Evolutionary conservation across 805 yeast genomes (phyloP).

Genomic region (Candida qinlingensis): DNA sequence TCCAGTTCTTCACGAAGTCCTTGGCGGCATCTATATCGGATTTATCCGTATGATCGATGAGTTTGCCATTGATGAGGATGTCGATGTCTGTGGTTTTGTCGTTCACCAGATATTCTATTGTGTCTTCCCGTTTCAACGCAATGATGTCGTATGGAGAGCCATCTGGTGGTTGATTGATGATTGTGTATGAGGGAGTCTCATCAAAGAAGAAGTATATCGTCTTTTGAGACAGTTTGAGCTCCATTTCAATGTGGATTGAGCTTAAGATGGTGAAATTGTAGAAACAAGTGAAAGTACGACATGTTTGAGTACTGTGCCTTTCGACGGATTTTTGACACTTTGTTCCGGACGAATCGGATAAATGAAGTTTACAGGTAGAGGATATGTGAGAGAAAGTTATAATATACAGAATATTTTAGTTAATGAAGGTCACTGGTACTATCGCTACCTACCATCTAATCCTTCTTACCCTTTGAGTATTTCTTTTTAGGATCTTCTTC

Average conservation of each 20-base stretch:
- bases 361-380: background rate
- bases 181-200: conserved; percentile 4
- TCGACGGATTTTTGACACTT: no score
- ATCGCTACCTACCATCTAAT: background rate
- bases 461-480: conserved; percentile 2
- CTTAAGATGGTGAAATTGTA: background rate
- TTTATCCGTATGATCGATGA: conserved; percentile 1
- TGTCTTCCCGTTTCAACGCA: background rate
- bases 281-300: no score
- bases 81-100: conserved; percentile 5
- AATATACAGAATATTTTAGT: background rate
- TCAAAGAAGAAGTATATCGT: conserved; percentile 7
- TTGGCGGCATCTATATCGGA: background rate
- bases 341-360: background rate
- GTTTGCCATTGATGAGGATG: conserved; percentile 1
- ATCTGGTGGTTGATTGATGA: background rate
- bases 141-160: conserved; percentile 3
- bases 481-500: conserved; percentile 1
- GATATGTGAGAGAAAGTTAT: background rate
- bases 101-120: conserved; percentile 4
- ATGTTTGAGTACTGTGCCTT: no score
- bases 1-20: conserved; percentile 7
- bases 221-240: conserved; percentile 1
- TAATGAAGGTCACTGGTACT: background rate
- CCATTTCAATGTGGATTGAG: background rate